A percentile compares a stretch with the other conserved stretches of the same genome.
These are phyloP conservation scores for Globisporangium solare DNA, from an alignment of 352 stramenopile species.

Conservation along the genomic window DNA sequence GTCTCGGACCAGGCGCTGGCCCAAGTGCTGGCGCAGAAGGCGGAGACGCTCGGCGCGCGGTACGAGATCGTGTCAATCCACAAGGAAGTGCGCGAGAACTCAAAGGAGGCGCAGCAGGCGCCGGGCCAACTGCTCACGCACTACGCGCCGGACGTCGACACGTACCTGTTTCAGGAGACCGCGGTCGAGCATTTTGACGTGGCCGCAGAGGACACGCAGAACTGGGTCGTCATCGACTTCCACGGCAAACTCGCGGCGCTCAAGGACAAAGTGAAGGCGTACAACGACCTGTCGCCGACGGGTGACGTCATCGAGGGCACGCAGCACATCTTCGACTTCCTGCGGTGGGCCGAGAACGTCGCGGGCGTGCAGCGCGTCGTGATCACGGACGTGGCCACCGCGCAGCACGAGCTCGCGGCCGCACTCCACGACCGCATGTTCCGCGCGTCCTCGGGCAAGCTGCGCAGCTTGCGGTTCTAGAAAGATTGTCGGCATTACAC, in stretches of 20 bases:
- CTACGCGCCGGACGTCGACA: slow-evolving; percentile 95
- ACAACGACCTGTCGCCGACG: slow-evolving; percentile 68
- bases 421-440: slow-evolving; percentile 85
- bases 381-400: slow-evolving; percentile 47
- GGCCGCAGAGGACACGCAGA: slow-evolving; percentile 26
- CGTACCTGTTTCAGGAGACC: slow-evolving; percentile 70
- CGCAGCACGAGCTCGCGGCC: slow-evolving; percentile 62
- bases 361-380: slow-evolving; percentile 62
- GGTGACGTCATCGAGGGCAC: slow-evolving; percentile 73
- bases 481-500: slow-evolving; percentile 1
- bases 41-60: slow-evolving; percentile 23
- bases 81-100: slow-evolving; percentile 57
- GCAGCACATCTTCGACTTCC: slow-evolving; percentile 73
- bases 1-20: slow-evolving; percentile 70
- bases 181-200: slow-evolving; percentile 33
- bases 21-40: slow-evolving; percentile 50
- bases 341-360: slow-evolving; percentile 84
- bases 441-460: slow-evolving; percentile 73
- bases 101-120: slow-evolving; percentile 79
- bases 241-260: slow-evolving; percentile 43
- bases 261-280: slow-evolving; percentile 47
- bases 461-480: slow-evolving; percentile 43
- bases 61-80: slow-evolving; percentile 71
- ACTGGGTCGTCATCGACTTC: slow-evolving; percentile 85
- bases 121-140: slow-evolving; percentile 97